Evolutionary conservation across 495 filamentous ascomycete species (phyloP).

Genomic region (Aspergillus panamensis): DNA sequence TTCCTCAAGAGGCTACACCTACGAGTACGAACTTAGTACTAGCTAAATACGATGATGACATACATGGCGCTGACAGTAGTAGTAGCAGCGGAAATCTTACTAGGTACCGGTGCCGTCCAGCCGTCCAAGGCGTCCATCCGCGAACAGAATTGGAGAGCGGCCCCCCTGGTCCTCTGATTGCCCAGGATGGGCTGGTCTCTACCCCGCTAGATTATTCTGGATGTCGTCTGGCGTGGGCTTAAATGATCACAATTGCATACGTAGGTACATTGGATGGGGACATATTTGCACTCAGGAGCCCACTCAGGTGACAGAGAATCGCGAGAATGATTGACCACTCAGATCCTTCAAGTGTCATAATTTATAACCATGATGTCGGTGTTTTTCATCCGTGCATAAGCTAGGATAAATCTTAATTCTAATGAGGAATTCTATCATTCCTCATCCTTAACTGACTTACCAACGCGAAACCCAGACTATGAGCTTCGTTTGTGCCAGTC

Average conservation of each 20-base stretch:
- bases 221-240: conserved; percentile 17
- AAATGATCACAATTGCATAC: conserved; percentile 1
- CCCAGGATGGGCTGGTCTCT: conserved; percentile 9
- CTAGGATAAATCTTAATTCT: too few species aligned
- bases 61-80: too few species aligned
- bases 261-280: not conserved
- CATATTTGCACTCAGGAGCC: not conserved
- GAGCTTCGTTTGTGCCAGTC: too few species aligned
- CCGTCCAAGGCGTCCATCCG: conserved; percentile 10
- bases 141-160: conserved; percentile 17
- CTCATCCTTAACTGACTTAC: too few species aligned
- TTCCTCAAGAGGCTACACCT: too few species aligned
- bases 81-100: not conserved
- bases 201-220: conserved; percentile 24
- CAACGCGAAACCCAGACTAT: too few species aligned
- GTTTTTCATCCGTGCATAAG: too few species aligned
- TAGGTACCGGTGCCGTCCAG: conserved; percentile 15
- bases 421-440: too few species aligned
- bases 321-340: too few species aligned
- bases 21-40: too few species aligned
- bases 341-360: not conserved
- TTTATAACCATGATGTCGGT: not conserved
- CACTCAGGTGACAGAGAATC: conserved; percentile 10
- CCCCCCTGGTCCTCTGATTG: conserved; percentile 16
- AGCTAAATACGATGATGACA: not conserved